A percentile compares a stretch with the other conserved stretches of the same genome.
Evolutionary conservation across 306 rosid species (phyloP).

Genomic region (Vigna mungo): DNA sequence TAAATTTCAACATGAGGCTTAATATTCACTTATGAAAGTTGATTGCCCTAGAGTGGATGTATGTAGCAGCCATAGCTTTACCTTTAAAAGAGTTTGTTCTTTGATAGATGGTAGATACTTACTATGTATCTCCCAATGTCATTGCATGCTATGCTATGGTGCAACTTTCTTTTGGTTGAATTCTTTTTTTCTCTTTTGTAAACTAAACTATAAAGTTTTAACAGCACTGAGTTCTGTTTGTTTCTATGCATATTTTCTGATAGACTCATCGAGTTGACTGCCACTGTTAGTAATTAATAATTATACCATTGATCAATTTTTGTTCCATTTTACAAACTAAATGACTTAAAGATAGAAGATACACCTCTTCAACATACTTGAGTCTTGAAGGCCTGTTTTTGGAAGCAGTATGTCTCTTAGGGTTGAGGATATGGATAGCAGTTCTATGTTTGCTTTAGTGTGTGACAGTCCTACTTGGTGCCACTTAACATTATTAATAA

Average conservation of each 20-base stretch:
- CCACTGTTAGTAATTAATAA: no score
- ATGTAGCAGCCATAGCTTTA: background rate
- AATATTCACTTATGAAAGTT: background rate
- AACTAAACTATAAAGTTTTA: background rate
- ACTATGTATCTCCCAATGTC: background rate
- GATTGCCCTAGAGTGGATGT: background rate
- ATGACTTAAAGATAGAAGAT: constrained; percentile 8
- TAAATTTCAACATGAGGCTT: background rate
- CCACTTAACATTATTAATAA: background rate
- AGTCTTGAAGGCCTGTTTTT: background rate
- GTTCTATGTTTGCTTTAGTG: background rate
- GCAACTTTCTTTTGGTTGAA: background rate
- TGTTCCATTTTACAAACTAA: constrained; percentile 23
- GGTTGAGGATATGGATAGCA: constrained; percentile 3
- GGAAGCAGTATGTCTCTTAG: constrained; percentile 1
- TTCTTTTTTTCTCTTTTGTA: background rate
- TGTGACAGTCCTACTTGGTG: background rate
- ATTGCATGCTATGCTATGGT: background rate
- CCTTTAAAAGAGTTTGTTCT: background rate
- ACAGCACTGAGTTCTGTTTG: background rate
- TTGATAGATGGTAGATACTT: background rate
- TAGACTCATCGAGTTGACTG: constrained; percentile 4
- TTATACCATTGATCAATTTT: no score
- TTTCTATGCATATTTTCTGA: background rate
- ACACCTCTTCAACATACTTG: constrained; percentile 29